Evolutionary conservation across 805 yeast genomes (phyloP).

Genomic region (Kodamaea nitidulidarum): DNA sequence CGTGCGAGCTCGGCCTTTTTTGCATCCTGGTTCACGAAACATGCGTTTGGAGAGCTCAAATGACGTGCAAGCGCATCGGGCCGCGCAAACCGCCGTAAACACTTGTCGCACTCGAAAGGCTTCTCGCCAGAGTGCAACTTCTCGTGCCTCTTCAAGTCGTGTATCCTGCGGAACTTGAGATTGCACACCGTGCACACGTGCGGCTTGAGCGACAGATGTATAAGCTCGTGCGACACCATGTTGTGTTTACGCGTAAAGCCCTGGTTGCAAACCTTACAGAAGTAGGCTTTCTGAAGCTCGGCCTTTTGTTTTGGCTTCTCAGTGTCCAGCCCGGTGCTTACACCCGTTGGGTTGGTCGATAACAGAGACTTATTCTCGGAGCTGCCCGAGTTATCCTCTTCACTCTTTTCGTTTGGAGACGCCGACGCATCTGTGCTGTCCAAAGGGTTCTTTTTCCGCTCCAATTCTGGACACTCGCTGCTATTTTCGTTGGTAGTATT

Average conservation of each 20-base stretch:
- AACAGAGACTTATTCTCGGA: neutral
- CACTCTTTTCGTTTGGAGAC: conserved; percentile 2
- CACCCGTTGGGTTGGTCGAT: neutral
- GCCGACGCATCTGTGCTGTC: neutral
- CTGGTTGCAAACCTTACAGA: conserved; percentile 59
- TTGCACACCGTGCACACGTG: conserved; percentile 60
- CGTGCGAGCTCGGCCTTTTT: conserved; percentile 2
- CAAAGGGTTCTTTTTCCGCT: neutral
- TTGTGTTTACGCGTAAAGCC: conserved; percentile 71
- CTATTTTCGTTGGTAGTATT: conserved; percentile 1
- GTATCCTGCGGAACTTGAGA: conserved; percentile 62
- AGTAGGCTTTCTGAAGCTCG: conserved; percentile 28
- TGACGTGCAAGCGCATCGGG: conserved; percentile 76
- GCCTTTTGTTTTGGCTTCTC: neutral
- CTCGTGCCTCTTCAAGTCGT: conserved; percentile 72
- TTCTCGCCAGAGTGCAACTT: conserved; percentile 74
- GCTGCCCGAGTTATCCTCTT: neutral
- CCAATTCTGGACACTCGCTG: neutral
- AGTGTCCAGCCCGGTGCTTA: neutral
- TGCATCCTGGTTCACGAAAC: conserved; percentile 15
- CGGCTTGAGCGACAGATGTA: conserved; percentile 63
- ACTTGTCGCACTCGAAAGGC: conserved; percentile 58
- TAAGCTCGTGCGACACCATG: conserved; percentile 65
- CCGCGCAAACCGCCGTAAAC: conserved; percentile 66
- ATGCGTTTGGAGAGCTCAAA: conserved; percentile 42